Evolutionary conservation across 345 rosid genomes (phyloP).

Genomic region (Citrus sp.): DNA sequence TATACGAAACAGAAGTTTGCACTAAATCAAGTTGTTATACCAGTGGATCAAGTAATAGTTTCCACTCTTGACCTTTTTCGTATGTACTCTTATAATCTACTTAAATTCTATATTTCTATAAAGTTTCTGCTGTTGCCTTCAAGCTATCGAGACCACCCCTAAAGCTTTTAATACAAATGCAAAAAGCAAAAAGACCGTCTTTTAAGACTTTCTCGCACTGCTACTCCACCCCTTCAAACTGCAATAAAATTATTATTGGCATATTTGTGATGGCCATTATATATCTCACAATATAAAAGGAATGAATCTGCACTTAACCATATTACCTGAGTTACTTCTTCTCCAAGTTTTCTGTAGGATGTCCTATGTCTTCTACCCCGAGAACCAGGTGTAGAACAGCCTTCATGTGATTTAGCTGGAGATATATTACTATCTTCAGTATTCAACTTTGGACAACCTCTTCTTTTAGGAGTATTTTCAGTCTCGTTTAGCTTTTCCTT

Average conservation of each 20-base stretch:
- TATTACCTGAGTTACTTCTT: conserved; percentile 60
- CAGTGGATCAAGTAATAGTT: neutral
- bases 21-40: neutral
- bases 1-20: neutral
- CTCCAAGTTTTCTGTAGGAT: conserved; percentile 46
- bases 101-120: neutral
- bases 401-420: conserved; percentile 17
- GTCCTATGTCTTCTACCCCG: conserved; percentile 23
- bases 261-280: neutral
- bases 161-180: neutral
- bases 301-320: neutral
- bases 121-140: neutral
- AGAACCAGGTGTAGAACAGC: conserved; percentile 25
- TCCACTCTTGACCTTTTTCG: neutral
- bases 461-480: conserved; percentile 24
- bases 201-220: neutral
- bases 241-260: neutral
- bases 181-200: neutral
- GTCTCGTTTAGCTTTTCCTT: conserved; percentile 21
- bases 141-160: neutral
- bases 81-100: neutral
- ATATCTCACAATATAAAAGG: no score
- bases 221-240: neutral
- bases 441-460: conserved; percentile 16
- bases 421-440: conserved; percentile 17